These are phyloP conservation scores for Neoboletus brunneissimus DNA, from an alignment of 768 basidiomycete species.

Conservation along the genomic window DNA sequence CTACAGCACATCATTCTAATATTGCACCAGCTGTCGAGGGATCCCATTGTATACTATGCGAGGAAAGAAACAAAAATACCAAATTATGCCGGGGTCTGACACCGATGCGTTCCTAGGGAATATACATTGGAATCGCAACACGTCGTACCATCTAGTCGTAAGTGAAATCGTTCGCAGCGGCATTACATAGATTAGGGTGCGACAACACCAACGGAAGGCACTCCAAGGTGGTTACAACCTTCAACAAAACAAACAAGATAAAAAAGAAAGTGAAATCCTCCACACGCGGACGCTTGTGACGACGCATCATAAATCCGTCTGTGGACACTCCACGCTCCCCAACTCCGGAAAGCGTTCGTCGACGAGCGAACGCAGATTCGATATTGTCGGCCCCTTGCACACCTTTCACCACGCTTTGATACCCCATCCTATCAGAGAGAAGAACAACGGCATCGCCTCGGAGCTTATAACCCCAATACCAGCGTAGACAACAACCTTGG, in stretches of 20 bases:
- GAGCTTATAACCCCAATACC: slow-evolving; percentile 75
- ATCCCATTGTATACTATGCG: too few relatives aligned
- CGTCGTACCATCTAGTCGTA: too few relatives aligned
- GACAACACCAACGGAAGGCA: not conserved
- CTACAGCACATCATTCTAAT: too few relatives aligned
- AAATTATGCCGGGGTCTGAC: too few relatives aligned
- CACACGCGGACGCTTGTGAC: not conserved
- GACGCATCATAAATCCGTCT: too few relatives aligned
- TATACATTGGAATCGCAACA: too few relatives aligned
- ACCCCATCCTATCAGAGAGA: slow-evolving; percentile 70
- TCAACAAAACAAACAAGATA: too few relatives aligned
- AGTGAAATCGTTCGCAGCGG: not conserved
- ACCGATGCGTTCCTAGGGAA: too few relatives aligned
- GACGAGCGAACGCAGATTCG: not conserved
- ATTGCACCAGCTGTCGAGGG: too few relatives aligned
- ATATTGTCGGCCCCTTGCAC: not conserved
- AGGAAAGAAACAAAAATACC: too few relatives aligned
- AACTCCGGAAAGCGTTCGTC: not conserved
- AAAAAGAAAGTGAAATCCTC: not conserved
- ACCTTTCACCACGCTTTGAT: slow-evolving; percentile 38
- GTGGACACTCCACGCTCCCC: not conserved
- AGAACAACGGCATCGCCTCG: slow-evolving; percentile 62
- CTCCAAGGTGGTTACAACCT: not conserved
- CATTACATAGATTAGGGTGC: not conserved
- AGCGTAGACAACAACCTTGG: slow-evolving; percentile 86